Base-by-base conservation (phyloP, 2,329 filamentous ascomycete genomes). In the Septoria petroselini region DNA sequence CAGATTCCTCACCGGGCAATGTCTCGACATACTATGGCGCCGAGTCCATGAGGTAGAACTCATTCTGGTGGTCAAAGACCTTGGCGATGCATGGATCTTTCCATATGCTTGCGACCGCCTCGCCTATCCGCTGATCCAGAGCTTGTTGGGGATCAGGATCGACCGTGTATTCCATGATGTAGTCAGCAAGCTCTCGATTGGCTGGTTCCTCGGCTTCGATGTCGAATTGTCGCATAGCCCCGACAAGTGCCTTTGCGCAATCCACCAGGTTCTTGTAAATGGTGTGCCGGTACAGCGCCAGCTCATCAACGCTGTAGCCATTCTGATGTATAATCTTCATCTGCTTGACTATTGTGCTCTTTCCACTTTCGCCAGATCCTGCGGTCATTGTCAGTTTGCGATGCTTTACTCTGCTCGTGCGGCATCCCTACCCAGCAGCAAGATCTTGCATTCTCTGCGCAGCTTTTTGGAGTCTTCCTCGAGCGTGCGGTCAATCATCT, bases 321-420 rank as follows among this genome's bases (percentile, higher is more conserved):
- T 96, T 95, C 65, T 97, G 86, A 68, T 98, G 93, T 66, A 98
- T 97, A 63, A 98, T 98, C 74, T 97, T 98, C 93, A 98, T 98
- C 78, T 98, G 93, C 73, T 98, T 98, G 62, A 98, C 93, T 64
- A 98, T 97, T 7, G 93, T 98, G 51, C 93, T 97, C 74, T 98
- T 98, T 61, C 93, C 93, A 72, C 91, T 97, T 76, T 98, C 93
- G 59, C 93, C 93, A 59, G 93, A 97, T 59, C 93, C 93, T 96
- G 46, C 42, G 38, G 35, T 41, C 42, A 33, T 25, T 46, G 55
- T 61, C 50, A 61, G 58, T 15, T 30, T 7, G 31, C 27, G 12
- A 12, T 11, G 14, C 11, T 17, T 17, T 25, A 29, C 31, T 25
- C 25, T 33, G 12, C 23, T 38, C n/a, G 29, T 37, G 42, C 31